Evolutionary conservation across 2,329 filamentous ascomycete species (phyloP), one percentile per base, ranked within the genome.

Genomic region (Golovinomyces cichoracearum): DNA sequence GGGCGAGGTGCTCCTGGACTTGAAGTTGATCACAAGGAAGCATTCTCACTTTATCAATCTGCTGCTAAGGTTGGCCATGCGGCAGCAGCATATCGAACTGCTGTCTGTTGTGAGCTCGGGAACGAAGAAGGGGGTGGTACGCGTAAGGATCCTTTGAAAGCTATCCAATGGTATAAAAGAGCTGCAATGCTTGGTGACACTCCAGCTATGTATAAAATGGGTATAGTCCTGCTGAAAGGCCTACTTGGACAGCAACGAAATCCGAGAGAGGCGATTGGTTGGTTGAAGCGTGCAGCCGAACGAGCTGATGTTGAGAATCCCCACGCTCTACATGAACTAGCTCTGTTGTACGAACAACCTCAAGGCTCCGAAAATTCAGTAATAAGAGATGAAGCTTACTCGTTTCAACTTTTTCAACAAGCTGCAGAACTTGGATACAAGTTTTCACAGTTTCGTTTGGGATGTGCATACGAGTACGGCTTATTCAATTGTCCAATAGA

Each of bases 141-240:
- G 0, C 77, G 83, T 50, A 82, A 80, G 57, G 90, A 98, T 59
- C 83, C 84, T 0, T 65, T 88, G 54, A 95, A 95, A 64, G 88
- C 90, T 1, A 86, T 95, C 19, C 88, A 95, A 62, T 98, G 90
- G 90, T 98, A 98, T 64, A 85, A 88, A 62, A 81, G 86, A 40
- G 85, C 90, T 5, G 88, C 90, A 10, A 80, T 80, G 12, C 69
- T 95, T 2, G 88, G 90, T 2, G 88, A 98, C 59, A 80, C 81
- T 1, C 82, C 88, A 0, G 90, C 86, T 26, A 93, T 95, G 84
- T 98, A 94, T 68, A 98, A 98, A 64, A 77, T 95, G 64, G 90
- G 90, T 50, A 93, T 94, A 79, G 93, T 98, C 55, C 68, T 83
- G 52, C 73, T 95, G 49, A 95, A 95, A 63, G 90, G 88, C 10